Evolutionary conservation across 768 basidiomycete genomes (phyloP), one percentile per base, ranked within the genome.

Genomic region (Tephrocybe rancida): DNA sequence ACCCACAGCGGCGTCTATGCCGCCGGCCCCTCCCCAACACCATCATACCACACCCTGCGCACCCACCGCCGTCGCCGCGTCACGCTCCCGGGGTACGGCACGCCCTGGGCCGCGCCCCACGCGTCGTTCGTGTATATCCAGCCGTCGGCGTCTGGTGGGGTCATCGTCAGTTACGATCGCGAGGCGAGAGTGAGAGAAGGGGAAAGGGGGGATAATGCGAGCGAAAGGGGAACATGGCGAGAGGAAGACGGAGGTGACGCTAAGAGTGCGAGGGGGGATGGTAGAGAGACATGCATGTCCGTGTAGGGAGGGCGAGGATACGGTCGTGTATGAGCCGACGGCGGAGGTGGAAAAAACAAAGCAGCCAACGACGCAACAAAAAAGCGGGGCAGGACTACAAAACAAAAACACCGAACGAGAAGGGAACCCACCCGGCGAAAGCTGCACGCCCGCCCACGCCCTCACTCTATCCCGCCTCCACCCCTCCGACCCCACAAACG

Each of bases 41-140:
- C 62, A 61, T 77, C 73, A 62, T 67, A 79, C 76, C 85, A 91
- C n/a, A 91, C 81, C 39, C 89, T 73, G 50, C 88, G 71, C 9
- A 80, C 70, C 90, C 91, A 92, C 49, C 87, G 71, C 58, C 89
- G 68, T 58, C 89, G 68, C 42, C 89, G 70, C 16, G 89, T 91
- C 57, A 89, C 77, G 48, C 73, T 71, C 24, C 72, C 71, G 1
- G 49, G 68, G 70, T 73, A 73, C 35, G 68, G 75, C 64, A 66
- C 57, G 57, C 64, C 69, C 34, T 64, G 69, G 50, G 83, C 73
- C 51, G 84, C 76, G 4, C 82, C 70, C 92, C 91, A 93, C 0
- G 78, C 71, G 53, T 91, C 90, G 56, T 90, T 88, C 7, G 86
- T 86, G 61, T 92, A 92, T 13, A 88, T 82, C 90, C 92, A 93